Evolutionary conservation across 1,139 yeast genomes (phyloP), one percentile per base, ranked within the genome.

Genomic region (Blastobotrys serpentis): DNA sequence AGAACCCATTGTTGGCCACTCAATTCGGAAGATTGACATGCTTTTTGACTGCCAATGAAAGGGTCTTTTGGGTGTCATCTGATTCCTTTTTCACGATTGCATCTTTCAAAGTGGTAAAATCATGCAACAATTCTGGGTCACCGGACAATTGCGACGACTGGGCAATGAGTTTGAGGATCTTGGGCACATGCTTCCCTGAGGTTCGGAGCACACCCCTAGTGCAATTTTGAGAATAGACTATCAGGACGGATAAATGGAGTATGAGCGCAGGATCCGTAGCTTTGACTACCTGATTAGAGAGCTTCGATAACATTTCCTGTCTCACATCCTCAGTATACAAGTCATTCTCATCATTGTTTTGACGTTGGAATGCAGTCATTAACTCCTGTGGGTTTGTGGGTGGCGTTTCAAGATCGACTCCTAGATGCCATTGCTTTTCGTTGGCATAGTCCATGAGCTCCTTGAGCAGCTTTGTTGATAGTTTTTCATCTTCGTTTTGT

Each of bases 171-270:
- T 60, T 59, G 26, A 65, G 51, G 3, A 66, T 46, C 41, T 61
- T 61, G 4, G 68, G 68, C 6, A 64, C 62, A 25, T 58, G 54
- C 42, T 63, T 64, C 17, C 69, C 69, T 4, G 62, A 49, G 16
- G 62, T 58, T n/a, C 62, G 53, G n/a, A 61, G 41, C 1, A 64
- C 56, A 8, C 51, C 53, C 3, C 50, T 43, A 5, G 50, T 46
- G 23, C 47, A 51, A 38, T 44, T 21, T 11, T 47, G 33, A 51
- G 53, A 55, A 39, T 61, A 61, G 29, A 52, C 57, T n/a, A 61
- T 47, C 5, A 57, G 49, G 3, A 56, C 54, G 1, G 68, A 61
- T 17, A 64, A 47, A 33, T 63, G 67, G 33, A 66, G 56, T 10
- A 57, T 49, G 23, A 54, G 48, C 1, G 68, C 62, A 2, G 65